These are phyloP conservation scores for Pulicaria dysenterica DNA, from an alignment of 129 eudicot genomes.

Conservation along the genomic window DNA sequence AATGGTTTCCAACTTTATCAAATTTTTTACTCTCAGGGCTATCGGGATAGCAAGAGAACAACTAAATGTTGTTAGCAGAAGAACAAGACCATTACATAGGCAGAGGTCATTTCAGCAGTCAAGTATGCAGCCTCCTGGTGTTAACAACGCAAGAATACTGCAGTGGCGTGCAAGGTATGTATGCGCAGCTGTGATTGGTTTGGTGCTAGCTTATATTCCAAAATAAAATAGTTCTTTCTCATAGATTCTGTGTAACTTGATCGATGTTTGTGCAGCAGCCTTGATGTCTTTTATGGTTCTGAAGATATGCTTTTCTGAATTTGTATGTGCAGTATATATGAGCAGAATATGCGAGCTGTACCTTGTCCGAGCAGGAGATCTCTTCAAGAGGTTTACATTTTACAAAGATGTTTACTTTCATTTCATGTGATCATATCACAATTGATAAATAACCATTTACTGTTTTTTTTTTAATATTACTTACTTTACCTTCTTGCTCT, in stretches of 20 bases:
- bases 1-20: neutral
- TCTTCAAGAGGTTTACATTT: constrained; percentile 43
- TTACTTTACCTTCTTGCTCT: neutral
- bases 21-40: constrained; percentile 30
- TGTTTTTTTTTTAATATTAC: neutral
- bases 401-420: neutral
- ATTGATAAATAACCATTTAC: neutral
- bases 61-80: constrained; percentile 24
- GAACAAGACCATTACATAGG: constrained; percentile 53
- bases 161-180: constrained; percentile 70
- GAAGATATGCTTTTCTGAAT: constrained; percentile 18
- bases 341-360: constrained; percentile 50
- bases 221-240: too few species aligned
- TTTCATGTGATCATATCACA: neutral
- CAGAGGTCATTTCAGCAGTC: constrained; percentile 53
- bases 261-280: neutral
- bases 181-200: neutral
- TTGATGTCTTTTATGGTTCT: constrained; percentile 13
- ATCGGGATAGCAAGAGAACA: constrained; percentile 47
- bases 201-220: neutral
- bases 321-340: constrained; percentile 57
- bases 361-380: constrained; percentile 44
- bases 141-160: constrained; percentile 41
- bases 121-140: constrained; percentile 36
- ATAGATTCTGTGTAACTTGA: neutral